A percentile compares a stretch with the other conserved stretches of the same genome.
phyloP scores from a whole-genome alignment of 192 early-diverging fungal genomes.

The Coemansia sp. region DNA sequence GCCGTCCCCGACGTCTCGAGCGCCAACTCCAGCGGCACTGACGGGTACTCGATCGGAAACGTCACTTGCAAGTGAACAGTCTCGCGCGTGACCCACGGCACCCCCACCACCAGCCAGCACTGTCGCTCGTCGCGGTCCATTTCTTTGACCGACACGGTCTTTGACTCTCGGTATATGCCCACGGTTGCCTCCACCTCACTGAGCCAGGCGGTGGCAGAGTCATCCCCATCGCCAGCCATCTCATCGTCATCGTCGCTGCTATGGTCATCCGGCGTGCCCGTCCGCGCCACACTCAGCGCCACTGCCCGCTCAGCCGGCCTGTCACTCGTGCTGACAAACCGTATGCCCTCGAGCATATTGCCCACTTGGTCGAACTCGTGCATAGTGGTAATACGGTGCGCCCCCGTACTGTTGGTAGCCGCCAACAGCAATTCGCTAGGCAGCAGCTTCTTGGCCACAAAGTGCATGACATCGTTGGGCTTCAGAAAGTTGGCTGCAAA shows the following conservation, averaged over 20 bases:
- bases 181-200: slow-evolving; percentile 18
- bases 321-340: slow-evolving; percentile 12
- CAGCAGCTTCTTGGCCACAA: slow-evolving; percentile 23
- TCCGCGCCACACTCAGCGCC: not conserved
- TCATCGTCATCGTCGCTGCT: slow-evolving; percentile 53
- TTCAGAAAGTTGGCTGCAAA: slow-evolving; percentile 47
- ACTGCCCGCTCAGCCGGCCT: not conserved
- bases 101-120: slow-evolving; percentile 23
- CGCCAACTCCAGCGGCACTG: slow-evolving; percentile 6
- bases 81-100: slow-evolving; percentile 44
- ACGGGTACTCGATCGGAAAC: slow-evolving; percentile 38
- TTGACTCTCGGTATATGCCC: slow-evolving; percentile 19
- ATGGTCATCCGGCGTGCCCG: slow-evolving; percentile 38
- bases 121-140: slow-evolving; percentile 8
- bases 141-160: slow-evolving; percentile 14
- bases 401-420: slow-evolving; percentile 9
- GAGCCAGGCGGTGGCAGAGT: slow-evolving; percentile 12
- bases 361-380: slow-evolving; percentile 23
- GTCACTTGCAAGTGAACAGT: slow-evolving; percentile 17
- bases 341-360: slow-evolving; percentile 22
- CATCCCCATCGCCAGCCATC: not conserved
- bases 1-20: slow-evolving; percentile 16
- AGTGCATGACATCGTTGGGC: slow-evolving; percentile 47
- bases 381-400: slow-evolving; percentile 17
- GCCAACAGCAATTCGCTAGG: slow-evolving; percentile 32